Evolutionary conservation across 768 basidiomycete species (phyloP).

Genomic region (Kondoa malvinella): DNA sequence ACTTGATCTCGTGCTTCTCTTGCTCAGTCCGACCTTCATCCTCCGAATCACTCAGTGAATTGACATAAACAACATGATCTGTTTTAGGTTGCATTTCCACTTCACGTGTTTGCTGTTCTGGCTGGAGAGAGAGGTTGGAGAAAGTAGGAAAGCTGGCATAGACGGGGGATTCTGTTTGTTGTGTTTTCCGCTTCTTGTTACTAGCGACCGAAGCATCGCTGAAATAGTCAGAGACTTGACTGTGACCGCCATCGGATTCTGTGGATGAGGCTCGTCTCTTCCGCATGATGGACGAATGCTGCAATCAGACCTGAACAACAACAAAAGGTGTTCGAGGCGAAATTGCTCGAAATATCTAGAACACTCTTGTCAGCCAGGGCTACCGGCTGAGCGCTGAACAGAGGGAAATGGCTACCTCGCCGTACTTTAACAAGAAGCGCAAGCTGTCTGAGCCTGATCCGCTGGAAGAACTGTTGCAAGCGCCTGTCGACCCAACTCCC

Average conservation of each 20-base stretch:
- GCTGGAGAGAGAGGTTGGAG: not conserved
- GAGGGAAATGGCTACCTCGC: not conserved
- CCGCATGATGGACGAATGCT: too few species aligned
- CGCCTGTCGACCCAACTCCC: not conserved
- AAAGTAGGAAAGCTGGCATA: not conserved
- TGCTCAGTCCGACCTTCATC: not conserved
- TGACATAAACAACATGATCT: not conserved
- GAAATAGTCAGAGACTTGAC: not conserved
- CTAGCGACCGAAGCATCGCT: not conserved
- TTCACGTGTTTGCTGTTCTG: not conserved
- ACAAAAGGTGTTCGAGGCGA: too few species aligned
- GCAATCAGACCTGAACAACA: too few species aligned
- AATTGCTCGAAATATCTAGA: not conserved
- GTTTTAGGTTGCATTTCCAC: not conserved
- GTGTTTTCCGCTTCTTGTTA: not conserved
- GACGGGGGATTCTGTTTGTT: not conserved
- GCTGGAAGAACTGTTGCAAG: not conserved
- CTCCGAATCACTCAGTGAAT: not conserved
- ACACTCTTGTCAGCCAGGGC: not conserved
- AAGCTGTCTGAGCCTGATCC: not conserved
- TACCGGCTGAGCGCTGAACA: not conserved
- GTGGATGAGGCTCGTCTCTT: too few species aligned
- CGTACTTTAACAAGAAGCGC: not conserved
- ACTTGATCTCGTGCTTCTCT: not conserved
- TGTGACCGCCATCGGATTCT: too few species aligned